A percentile compares a stretch with the other conserved stretches of the same genome.
phyloP scores from a whole-genome alignment of 345 rosid species.

The Jatropha curcas region DNA sequence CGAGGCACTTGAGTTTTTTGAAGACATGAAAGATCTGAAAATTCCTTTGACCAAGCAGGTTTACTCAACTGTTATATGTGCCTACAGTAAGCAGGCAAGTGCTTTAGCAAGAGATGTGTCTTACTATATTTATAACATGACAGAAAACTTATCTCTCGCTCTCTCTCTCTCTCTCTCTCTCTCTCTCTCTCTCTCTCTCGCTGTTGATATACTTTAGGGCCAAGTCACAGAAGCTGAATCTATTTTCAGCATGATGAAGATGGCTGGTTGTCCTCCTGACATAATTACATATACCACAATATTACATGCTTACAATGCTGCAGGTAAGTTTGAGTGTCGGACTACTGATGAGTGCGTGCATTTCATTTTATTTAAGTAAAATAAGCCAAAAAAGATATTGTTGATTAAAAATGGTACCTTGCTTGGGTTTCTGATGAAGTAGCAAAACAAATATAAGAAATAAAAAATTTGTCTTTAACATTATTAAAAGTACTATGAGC shows the following conservation, averaged over 20 bases:
- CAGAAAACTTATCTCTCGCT: slow-evolving; percentile 6
- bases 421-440: background rate
- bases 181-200: background rate
- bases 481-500: background rate
- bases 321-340: slow-evolving; percentile 41
- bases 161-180: background rate
- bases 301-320: slow-evolving; percentile 71
- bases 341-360: background rate
- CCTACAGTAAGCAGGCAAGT: slow-evolving; percentile 80
- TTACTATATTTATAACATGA: slow-evolving; percentile 1
- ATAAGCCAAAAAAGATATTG: background rate
- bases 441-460: background rate
- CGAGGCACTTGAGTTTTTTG: slow-evolving; percentile 71
- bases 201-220: slow-evolving; percentile 44
- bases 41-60: slow-evolving; percentile 75
- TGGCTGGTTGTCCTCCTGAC: slow-evolving; percentile 68
- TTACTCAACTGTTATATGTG: slow-evolving; percentile 69
- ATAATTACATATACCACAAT: slow-evolving; percentile 74
- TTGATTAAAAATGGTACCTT: background rate
- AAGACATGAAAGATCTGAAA: slow-evolving; percentile 58
- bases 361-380: background rate
- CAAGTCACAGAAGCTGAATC: slow-evolving; percentile 75
- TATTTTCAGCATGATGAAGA: slow-evolving; percentile 70
- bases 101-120: slow-evolving; percentile 16
- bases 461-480: background rate